Conservation (phyloP, 306 rosid species). For the Cyamopsis tetragonoloba region DNA sequence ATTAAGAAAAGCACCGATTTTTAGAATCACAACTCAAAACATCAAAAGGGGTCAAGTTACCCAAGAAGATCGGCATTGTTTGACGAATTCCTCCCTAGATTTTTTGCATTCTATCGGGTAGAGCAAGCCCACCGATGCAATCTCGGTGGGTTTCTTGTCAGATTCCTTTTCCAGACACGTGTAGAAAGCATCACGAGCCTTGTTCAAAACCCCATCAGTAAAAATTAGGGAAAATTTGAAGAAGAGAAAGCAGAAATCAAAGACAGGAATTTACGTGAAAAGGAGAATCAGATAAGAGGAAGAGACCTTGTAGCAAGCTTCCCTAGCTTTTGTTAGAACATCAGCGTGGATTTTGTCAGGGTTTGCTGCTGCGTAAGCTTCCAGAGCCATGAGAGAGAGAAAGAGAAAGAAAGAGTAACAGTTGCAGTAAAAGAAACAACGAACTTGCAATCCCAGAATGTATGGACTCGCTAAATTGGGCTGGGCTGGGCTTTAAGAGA, state of each 20-base stretch:
- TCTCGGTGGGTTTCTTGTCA: conserved; percentile 76
- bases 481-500: not conserved
- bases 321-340: conserved; percentile 69
- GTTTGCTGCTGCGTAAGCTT: conserved; percentile 47
- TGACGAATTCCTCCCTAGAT: conserved; percentile 53
- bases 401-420: not conserved
- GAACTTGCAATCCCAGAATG: not conserved
- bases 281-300: no score
- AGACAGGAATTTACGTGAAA: not conserved
- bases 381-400: conserved; percentile 47
- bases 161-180: conserved; percentile 70
- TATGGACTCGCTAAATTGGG: not conserved
- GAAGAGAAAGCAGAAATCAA: not conserved
- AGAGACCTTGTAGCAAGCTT: conserved; percentile 77
- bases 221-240: not conserved
- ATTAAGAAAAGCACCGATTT: not conserved
- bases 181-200: conserved; percentile 93
- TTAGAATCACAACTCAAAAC: not conserved
- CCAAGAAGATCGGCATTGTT: conserved; percentile 86
- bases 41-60: conserved; percentile 31
- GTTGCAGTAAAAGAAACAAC: not conserved
- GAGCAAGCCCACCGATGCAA: conserved; percentile 83
- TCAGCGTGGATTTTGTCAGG: conserved; percentile 54
- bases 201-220: not conserved
- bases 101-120: conserved; percentile 73